phyloP scores from a whole-genome alignment of 2,329 filamentous ascomycete genomes.

The Diplodia mutila region DNA sequence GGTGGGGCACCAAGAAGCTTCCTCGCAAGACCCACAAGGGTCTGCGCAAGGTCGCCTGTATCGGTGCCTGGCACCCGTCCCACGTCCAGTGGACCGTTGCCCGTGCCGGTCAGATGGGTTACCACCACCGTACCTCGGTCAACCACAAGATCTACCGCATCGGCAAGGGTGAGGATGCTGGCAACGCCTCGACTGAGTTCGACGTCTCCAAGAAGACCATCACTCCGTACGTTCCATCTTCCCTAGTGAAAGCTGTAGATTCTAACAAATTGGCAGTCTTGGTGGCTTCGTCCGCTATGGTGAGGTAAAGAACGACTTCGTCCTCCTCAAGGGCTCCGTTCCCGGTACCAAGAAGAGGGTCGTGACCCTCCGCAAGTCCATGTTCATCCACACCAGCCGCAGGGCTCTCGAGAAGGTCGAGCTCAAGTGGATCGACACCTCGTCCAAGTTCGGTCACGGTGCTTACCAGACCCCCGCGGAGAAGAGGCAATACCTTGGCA shows the following conservation, averaged over 20 bases:
- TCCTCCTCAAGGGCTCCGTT: slow-evolving; percentile 96
- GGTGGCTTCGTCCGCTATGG: slow-evolving; percentile 99
- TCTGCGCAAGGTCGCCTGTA: slow-evolving; percentile 99
- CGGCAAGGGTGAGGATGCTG: slow-evolving; percentile 87
- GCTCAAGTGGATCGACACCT: slow-evolving; percentile 99
- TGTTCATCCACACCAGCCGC: slow-evolving; percentile 95
- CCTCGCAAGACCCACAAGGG: slow-evolving; percentile 99
- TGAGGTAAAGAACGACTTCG: slow-evolving; percentile 98
- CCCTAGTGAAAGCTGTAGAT: not conserved
- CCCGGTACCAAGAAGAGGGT: slow-evolving; percentile 99
- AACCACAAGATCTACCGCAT: slow-evolving; percentile 99
- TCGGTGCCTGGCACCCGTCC: slow-evolving; percentile 99
- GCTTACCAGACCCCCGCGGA: slow-evolving; percentile 98
- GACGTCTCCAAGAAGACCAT: slow-evolving; percentile 99
- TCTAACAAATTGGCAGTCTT: slow-evolving; percentile 66
- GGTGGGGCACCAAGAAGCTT: slow-evolving; percentile 99
- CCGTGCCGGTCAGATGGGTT: slow-evolving; percentile 99
- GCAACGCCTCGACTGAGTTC: slow-evolving; percentile 91
- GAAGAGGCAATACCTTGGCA: slow-evolving; percentile 97
- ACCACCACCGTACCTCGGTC: slow-evolving; percentile 99
- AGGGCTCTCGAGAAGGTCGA: slow-evolving; percentile 98
- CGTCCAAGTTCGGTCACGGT: slow-evolving; percentile 99
- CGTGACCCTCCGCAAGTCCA: slow-evolving; percentile 97
- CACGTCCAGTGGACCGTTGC: slow-evolving; percentile 99
- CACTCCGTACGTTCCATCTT: slow-evolving; percentile 79